A percentile compares a stretch with the other conserved stretches of the same genome.
These are phyloP conservation scores for Colletotrichum truncatum DNA, from an alignment of 2,329 filamentous ascomycete genomes.

Conservation along the genomic window DNA sequence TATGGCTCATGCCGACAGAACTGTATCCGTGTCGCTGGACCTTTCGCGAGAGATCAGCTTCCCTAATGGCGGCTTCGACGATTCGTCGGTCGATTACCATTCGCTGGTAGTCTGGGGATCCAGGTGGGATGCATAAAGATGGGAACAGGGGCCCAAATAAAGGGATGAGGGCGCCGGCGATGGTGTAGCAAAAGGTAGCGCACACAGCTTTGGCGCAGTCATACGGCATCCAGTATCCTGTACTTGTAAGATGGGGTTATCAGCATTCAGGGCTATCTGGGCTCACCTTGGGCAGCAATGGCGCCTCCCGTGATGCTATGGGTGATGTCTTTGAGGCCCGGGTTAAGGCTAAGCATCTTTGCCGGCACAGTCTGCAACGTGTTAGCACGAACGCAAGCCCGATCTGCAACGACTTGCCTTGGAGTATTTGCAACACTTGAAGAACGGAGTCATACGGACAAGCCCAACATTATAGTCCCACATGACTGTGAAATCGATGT, in stretches of 20 bases:
- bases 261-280: constrained; percentile 28
- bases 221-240: constrained; percentile 98
- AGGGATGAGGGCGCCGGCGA: constrained; percentile 87
- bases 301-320: constrained; percentile 95
- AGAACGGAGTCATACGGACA: constrained; percentile 92
- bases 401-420: constrained; percentile 64
- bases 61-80: constrained; percentile 59
- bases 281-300: constrained; percentile 84
- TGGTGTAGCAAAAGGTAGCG: constrained; percentile 86
- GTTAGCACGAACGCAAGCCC: neutral
- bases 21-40: constrained; percentile 39
- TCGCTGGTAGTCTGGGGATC: constrained; percentile 69
- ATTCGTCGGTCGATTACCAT: constrained; percentile 72
- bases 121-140: constrained; percentile 71
- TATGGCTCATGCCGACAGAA: constrained; percentile 11
- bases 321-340: constrained; percentile 86
- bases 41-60: constrained; percentile 55
- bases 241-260: neutral
- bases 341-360: constrained; percentile 82
- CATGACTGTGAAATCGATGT: constrained; percentile 79
- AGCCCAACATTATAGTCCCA: constrained; percentile 98
- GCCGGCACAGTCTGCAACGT: constrained; percentile 80
- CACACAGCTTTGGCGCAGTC: constrained; percentile 86
- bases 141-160: constrained; percentile 89
- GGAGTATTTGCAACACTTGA: constrained; percentile 87